Evolutionary conservation across 148 eudicot species (phyloP).

Genomic region (Simmondsia chinensis): DNA sequence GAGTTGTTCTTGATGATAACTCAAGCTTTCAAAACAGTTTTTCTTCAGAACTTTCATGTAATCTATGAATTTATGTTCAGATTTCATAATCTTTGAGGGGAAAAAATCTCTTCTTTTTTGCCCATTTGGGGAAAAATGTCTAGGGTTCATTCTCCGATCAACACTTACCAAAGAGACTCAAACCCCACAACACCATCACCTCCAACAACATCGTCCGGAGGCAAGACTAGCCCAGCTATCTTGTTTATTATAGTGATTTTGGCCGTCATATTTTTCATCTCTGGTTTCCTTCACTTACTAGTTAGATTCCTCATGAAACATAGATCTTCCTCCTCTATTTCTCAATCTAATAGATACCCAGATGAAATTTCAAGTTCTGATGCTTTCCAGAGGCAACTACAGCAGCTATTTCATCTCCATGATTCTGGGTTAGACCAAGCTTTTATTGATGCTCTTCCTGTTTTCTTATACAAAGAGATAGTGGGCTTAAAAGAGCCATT

Average conservation of each 20-base stretch:
- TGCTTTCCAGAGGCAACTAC: conserved; percentile 53
- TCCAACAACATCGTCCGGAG: conserved; percentile 26
- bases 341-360: conserved; percentile 35
- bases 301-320: conserved; percentile 40
- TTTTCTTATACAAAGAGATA: conserved; percentile 62
- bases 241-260: conserved; percentile 37
- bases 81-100: too few species aligned
- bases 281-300: conserved; percentile 40
- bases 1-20: too few species aligned
- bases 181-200: too few species aligned
- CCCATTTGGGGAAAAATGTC: too few species aligned
- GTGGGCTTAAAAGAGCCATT: conserved; percentile 73
- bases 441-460: conserved; percentile 72
- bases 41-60: too few species aligned
- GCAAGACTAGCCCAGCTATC: conserved; percentile 37
- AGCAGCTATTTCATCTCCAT: conserved; percentile 66
- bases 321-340: conserved; percentile 30
- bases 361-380: conserved; percentile 32
- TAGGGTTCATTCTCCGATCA: too few species aligned
- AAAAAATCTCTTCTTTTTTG: too few species aligned
- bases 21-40: too few species aligned
- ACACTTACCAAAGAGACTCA: too few species aligned
- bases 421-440: conserved; percentile 87
- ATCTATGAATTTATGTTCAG: too few species aligned
- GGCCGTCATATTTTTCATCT: conserved; percentile 52